Conservation (phyloP, 495 filamentous ascomycete genomes). For the Talaromyces ruber region DNA sequence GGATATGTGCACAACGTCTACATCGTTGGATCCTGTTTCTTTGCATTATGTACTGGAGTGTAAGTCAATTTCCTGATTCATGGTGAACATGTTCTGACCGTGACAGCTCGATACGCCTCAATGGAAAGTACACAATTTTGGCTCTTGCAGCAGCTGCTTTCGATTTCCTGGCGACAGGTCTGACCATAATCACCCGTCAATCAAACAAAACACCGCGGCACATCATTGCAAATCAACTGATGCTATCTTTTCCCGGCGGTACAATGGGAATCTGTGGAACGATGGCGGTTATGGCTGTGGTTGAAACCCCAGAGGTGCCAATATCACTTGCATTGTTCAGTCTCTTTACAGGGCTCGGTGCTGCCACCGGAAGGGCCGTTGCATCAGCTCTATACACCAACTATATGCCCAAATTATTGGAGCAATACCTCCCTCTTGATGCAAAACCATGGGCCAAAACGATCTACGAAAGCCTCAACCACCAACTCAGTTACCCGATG, state of each 20-base stretch:
- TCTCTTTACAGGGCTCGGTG: slow-evolving; percentile 56
- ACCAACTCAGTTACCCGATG: slow-evolving; percentile 43
- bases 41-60: slow-evolving; percentile 6
- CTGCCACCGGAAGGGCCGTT: slow-evolving; percentile 53
- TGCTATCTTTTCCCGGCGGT: slow-evolving; percentile 56
- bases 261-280: slow-evolving; percentile 54
- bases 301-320: slow-evolving; percentile 57
- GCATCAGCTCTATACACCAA: slow-evolving; percentile 60
- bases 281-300: slow-evolving; percentile 59
- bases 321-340: slow-evolving; percentile 53
- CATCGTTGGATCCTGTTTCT: slow-evolving; percentile 37
- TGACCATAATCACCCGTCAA: slow-evolving; percentile 61
- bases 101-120: slow-evolving; percentile 44
- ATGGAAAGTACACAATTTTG: slow-evolving; percentile 46
- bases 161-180: slow-evolving; percentile 45
- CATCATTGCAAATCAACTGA: slow-evolving; percentile 65
- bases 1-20: slow-evolving; percentile 46
- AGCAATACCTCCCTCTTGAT: slow-evolving; percentile 44
- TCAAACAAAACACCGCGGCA: slow-evolving; percentile 50
- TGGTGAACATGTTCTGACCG: slow-evolving; percentile 26
- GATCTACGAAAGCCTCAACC: slow-evolving; percentile 45
- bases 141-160: slow-evolving; percentile 51
- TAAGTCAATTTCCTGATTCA: not conserved
- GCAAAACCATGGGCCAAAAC: slow-evolving; percentile 19
- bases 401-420: slow-evolving; percentile 44